Evolutionary conservation across 805 yeast species (phyloP).

Genomic region (Sugiyamaella qingdaonensis): DNA sequence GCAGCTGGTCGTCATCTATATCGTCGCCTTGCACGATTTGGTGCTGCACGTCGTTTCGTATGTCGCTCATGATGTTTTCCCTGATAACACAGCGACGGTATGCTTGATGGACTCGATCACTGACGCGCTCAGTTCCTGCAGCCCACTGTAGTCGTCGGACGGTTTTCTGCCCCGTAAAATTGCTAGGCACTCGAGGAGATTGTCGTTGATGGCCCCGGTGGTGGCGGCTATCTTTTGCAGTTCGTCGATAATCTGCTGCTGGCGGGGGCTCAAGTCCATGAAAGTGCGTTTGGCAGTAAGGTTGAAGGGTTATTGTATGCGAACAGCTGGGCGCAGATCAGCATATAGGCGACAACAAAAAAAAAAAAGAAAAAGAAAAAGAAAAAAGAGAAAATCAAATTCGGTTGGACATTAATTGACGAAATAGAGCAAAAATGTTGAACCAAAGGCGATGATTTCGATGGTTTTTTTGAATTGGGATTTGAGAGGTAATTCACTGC

Average conservation of each 20-base stretch:
- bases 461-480: too few species aligned
- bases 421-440: too few species aligned
- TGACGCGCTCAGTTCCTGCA: background rate
- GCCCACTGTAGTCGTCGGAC: slow-evolving; percentile 1
- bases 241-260: slow-evolving; percentile 2
- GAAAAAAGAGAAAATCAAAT: too few species aligned
- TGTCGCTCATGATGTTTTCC: background rate
- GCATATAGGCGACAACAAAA: too few species aligned
- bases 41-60: background rate
- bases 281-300: background rate
- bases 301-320: too few species aligned
- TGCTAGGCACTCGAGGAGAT: slow-evolving; percentile 4
- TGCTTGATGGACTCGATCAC: background rate
- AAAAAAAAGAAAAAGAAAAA: too few species aligned
- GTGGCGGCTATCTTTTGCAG: slow-evolving; percentile 6
- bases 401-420: too few species aligned
- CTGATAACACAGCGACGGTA: background rate
- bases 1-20: slow-evolving; percentile 26
- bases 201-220: slow-evolving; percentile 1
- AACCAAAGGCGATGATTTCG: too few species aligned
- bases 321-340: too few species aligned
- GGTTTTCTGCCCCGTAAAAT: background rate
- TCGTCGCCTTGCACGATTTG: slow-evolving; percentile 9
- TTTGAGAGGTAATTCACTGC: too few species aligned
- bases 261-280: background rate